phyloP scores from a whole-genome alignment of 306 rosid species.

The Lathyrus tuberosus region DNA sequence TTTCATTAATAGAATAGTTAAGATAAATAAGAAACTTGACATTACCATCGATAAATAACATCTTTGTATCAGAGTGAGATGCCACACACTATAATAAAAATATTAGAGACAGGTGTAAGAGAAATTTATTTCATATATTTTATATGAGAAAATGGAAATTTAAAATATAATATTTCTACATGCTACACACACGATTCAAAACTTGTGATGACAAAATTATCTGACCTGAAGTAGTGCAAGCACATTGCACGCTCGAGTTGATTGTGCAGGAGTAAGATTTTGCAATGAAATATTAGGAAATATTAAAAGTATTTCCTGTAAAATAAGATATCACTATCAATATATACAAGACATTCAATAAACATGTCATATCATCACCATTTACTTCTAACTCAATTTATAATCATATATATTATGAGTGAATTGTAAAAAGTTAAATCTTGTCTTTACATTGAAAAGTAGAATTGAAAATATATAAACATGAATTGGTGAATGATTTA shows the following conservation, averaged over 20 bases:
- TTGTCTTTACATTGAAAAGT: too few species aligned
- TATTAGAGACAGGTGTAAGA: conserved; percentile 28
- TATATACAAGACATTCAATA: neutral
- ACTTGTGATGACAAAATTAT: conserved; percentile 5
- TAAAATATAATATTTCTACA: neutral
- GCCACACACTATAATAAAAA: conserved; percentile 75
- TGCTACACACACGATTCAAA: neutral
- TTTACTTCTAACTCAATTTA: too few species aligned
- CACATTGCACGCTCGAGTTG: conserved; percentile 93
- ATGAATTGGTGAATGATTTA: too few species aligned
- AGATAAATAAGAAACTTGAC: conserved; percentile 37
- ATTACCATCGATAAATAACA: conserved; percentile 79
- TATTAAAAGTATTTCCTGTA: conserved; percentile 78
- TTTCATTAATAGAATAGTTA: neutral
- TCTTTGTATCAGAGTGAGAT: conserved; percentile 84
- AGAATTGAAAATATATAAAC: too few species aligned
- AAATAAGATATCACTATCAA: too few species aligned
- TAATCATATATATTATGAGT: too few species aligned
- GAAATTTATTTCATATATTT: neutral
- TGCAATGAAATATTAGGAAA: conserved; percentile 81
- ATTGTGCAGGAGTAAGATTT: conserved; percentile 69
- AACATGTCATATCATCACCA: too few species aligned
- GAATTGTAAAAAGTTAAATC: too few species aligned
- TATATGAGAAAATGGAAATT: neutral
- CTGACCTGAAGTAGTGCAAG: conserved; percentile 89